These are phyloP conservation scores for Fusarium illudens DNA, from an alignment of 2,329 filamentous ascomycete genomes.

Conservation along the genomic window DNA sequence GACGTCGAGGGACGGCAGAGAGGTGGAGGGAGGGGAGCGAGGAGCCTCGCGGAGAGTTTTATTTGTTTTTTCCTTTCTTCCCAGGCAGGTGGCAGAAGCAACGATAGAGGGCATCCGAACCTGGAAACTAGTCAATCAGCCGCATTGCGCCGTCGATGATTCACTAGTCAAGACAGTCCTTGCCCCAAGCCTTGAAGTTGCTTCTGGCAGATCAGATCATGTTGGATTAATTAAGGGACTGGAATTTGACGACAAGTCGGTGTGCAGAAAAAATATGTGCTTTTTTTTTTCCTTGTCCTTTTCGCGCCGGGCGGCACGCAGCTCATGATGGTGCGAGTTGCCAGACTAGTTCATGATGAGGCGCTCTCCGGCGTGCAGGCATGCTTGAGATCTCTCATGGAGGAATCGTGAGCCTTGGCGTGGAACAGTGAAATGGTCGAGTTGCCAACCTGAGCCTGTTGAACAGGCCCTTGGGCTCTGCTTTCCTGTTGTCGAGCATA, in stretches of 20 bases:
- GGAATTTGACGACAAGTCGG: constrained; percentile 3
- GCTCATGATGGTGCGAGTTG: constrained; percentile 5
- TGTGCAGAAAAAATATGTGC: not conserved
- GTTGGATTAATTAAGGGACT: not conserved
- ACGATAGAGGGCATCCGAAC: not conserved
- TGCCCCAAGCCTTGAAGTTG: constrained; percentile 13
- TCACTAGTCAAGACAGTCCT: not conserved
- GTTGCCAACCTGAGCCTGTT: not conserved
- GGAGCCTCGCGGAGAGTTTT: not conserved
- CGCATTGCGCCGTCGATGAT: constrained; percentile 1
- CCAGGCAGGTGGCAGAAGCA: constrained; percentile 1
- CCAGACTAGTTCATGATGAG: not conserved
- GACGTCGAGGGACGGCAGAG: not conserved
- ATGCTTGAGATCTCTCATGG: constrained; percentile 21
- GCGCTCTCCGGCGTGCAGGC: constrained; percentile 1
- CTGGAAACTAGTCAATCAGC: not conserved
- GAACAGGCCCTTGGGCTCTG: constrained; percentile 1
- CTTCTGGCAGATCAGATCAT: constrained; percentile 30
- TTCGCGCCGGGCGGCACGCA: not conserved
- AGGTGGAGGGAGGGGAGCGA: not conserved
- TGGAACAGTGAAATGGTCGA: not conserved
- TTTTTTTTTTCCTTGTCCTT: not conserved
- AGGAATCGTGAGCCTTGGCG: constrained; percentile 2
- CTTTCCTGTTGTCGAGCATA: not conserved
- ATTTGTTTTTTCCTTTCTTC: constrained; percentile 30